Evolutionary conservation across 345 rosid species (phyloP).

Genomic region (Gossypium mustelinum): DNA sequence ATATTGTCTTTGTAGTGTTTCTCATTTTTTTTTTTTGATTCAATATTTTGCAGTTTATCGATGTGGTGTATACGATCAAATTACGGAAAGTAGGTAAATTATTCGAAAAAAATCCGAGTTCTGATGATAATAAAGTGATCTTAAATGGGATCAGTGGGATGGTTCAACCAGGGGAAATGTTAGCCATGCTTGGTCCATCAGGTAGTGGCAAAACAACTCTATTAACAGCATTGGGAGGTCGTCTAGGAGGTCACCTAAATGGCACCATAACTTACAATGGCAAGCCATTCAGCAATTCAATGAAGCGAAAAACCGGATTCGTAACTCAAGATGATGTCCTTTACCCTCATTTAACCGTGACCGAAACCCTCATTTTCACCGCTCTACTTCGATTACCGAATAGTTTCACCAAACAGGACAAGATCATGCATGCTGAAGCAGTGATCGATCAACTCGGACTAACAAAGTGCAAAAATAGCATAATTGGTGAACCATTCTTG

Average conservation of each 20-base stretch:
- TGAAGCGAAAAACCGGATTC: constrained; percentile 46
- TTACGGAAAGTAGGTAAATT: background rate
- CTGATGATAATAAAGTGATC: constrained; percentile 36
- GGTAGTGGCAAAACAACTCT: constrained; percentile 66
- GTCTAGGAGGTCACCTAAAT: constrained; percentile 22
- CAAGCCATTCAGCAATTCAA: constrained; percentile 34
- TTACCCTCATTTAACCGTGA: constrained; percentile 50
- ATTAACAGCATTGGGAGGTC: constrained; percentile 48
- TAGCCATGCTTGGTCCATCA: constrained; percentile 58
- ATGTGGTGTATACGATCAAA: constrained; percentile 33
- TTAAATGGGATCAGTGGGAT: constrained; percentile 42
- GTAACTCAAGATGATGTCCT: constrained; percentile 51
- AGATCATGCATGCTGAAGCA: constrained; percentile 41
- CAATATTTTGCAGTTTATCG: constrained; percentile 36
- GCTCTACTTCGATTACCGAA: constrained; percentile 49
- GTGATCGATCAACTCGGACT: constrained; percentile 42
- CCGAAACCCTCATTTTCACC: constrained; percentile 51
- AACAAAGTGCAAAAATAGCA: constrained; percentile 35
- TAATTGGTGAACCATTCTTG: constrained; percentile 35
- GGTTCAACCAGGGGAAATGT: constrained; percentile 46
- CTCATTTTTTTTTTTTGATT: background rate
- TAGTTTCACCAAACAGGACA: constrained; percentile 29
- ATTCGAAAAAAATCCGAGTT: background rate
- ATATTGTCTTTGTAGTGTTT: background rate
- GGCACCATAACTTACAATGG: constrained; percentile 44